A percentile compares a stretch with the other conserved stretches of the same genome.
Evolutionary conservation across 768 basidiomycete genomes (phyloP).

Genomic region (Mrakia blollopis): DNA sequence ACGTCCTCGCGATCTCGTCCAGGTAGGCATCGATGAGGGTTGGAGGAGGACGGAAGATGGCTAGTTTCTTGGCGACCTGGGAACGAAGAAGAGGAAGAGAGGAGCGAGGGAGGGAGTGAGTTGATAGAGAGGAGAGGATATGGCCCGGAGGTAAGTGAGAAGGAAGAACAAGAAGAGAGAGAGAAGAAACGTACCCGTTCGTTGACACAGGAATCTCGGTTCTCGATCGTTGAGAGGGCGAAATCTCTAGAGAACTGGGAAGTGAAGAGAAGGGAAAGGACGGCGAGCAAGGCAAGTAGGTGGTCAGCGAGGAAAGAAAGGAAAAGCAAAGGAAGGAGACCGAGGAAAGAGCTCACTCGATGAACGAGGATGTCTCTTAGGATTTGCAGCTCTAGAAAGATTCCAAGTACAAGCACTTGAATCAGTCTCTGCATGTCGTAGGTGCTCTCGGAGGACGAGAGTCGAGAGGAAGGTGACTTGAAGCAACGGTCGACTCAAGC

Average conservation of each 20-base stretch:
- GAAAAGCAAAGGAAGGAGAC: too few relatives aligned
- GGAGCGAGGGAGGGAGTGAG: not conserved
- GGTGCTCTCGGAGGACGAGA: not conserved
- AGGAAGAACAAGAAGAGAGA: not conserved
- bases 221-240: slow-evolving; percentile 77
- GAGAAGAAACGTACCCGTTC: slow-evolving; percentile 50
- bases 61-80: slow-evolving; percentile 63
- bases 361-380: slow-evolving; percentile 91
- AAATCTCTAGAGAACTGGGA: slow-evolving; percentile 76
- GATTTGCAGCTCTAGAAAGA: slow-evolving; percentile 88
- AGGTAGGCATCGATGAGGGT: slow-evolving; percentile 84
- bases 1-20: slow-evolving; percentile 80
- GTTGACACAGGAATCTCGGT: slow-evolving; percentile 71
- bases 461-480: slow-evolving; percentile 4
- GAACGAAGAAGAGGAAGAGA: not conserved
- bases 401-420: too few relatives aligned
- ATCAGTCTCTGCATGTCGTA: too few relatives aligned
- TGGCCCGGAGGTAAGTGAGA: not conserved
- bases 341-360: slow-evolving; percentile 49
- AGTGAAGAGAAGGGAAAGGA: not conserved
- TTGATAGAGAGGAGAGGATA: not conserved
- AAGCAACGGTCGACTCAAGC: slow-evolving; percentile 23
- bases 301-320: not conserved
- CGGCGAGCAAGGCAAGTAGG: too few relatives aligned
- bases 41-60: slow-evolving; percentile 61